These are phyloP conservation scores for Crassisporium funariophilum DNA, from an alignment of 768 basidiomycete genomes.

Conservation along the genomic window DNA sequence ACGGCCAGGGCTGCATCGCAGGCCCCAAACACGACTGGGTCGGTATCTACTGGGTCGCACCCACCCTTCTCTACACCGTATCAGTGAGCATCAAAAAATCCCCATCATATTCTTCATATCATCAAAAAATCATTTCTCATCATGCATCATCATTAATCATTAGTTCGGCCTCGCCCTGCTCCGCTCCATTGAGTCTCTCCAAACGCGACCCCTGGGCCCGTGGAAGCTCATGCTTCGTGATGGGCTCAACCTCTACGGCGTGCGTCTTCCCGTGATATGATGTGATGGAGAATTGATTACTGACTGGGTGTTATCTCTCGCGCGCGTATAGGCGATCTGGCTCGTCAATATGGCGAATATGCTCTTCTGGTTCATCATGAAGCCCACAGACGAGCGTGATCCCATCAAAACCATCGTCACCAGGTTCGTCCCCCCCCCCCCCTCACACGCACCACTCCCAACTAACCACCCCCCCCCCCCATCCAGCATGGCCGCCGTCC, in stretches of 20 bases:
- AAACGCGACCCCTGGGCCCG: conserved; percentile 56
- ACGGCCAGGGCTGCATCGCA: conserved; percentile 84
- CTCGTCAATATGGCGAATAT: conserved; percentile 82
- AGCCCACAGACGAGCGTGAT: conserved; percentile 59
- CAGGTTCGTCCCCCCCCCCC: background rate
- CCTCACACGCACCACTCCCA: background rate
- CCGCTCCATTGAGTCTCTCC: conserved; percentile 60
- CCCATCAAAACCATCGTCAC: conserved; percentile 83
- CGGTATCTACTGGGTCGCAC: conserved; percentile 82
- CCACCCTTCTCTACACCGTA: conserved; percentile 69
- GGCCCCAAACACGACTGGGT: conserved; percentile 83
- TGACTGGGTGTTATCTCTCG: conserved; percentile 8
- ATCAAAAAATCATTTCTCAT: no score
- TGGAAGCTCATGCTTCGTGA: conserved; percentile 94
- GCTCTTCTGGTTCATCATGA: conserved; percentile 86
- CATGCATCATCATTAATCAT: background rate
- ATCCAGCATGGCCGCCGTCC: conserved; percentile 76
- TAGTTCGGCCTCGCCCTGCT: conserved; percentile 62
- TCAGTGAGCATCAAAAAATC: conserved; percentile 46
- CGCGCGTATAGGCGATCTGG: conserved; percentile 69
- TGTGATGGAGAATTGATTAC: background rate
- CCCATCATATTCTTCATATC: conserved; percentile 1
- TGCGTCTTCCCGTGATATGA: conserved; percentile 30
- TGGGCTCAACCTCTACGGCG: conserved; percentile 83
- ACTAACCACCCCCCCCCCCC: background rate